Evolutionary conservation across 1,284 basidiomycete genomes (phyloP).

Genomic region (Cutaneotrichosporon arboriforme): DNA sequence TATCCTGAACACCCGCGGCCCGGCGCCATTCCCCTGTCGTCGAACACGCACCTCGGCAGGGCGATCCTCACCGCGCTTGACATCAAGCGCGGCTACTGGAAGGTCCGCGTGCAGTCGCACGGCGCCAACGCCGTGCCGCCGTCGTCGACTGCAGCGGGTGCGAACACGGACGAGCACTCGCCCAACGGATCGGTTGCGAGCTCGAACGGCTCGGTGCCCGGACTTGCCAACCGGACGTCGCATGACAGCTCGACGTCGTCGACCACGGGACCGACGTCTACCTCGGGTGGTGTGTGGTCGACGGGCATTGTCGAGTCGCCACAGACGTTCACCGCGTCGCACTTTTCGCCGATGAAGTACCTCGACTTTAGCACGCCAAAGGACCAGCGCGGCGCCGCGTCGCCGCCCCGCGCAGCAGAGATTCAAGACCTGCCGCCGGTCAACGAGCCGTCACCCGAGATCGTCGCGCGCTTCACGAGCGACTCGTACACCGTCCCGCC

Average conservation of each 20-base stretch:
- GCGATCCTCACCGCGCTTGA: constrained; percentile 41
- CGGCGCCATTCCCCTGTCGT: constrained; percentile 33
- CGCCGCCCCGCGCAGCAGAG: too few relatives aligned
- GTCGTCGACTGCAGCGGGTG: background rate
- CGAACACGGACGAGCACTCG: background rate
- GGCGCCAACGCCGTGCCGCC: background rate
- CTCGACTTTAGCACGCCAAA: background rate
- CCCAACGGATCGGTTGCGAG: background rate
- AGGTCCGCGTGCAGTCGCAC: background rate
- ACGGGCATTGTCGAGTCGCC: background rate
- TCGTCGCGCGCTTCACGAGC: too few relatives aligned
- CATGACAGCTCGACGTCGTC: background rate
- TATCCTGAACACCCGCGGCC: constrained; percentile 43
- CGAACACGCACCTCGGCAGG: constrained; percentile 29
- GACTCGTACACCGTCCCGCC: too few relatives aligned
- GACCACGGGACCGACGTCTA: background rate
- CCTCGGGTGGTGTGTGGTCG: background rate
- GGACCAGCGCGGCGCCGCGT: too few relatives aligned
- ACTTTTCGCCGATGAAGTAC: constrained; percentile 3
- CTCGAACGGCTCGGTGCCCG: background rate
- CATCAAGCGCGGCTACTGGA: constrained; percentile 44
- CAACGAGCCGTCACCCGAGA: too few relatives aligned
- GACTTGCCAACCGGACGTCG: background rate
- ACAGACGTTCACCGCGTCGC: background rate
- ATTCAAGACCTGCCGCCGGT: too few relatives aligned